Evolutionary conservation across 176 grass and related monocot species (phyloP), one percentile per base, ranked within the genome.

Genomic region (Carex cristatella): DNA sequence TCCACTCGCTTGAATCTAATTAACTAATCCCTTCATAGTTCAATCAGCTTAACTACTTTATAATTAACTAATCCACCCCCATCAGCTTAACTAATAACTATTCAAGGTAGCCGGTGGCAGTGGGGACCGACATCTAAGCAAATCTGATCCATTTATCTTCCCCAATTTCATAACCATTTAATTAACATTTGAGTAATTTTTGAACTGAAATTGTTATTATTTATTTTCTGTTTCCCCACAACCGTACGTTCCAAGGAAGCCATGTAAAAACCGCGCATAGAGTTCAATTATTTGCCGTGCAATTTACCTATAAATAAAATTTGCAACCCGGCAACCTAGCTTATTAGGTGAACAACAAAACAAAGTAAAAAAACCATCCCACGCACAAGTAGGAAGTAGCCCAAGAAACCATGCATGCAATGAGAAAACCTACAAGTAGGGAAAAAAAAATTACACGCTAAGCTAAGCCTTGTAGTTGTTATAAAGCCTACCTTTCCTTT

Each of bases 401-500:
- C 40, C 81, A 83, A 83, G 81, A 83, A 81, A 80, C 28, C 59
- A 66, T 80, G 56, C 59, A 66, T 80, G 56, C 53, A 80, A 40
- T 54, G 33, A 82, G 69, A 87, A 84, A 86, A 70, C 81, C 18
- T 65, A 48, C 87, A 85, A 84, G 59, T 77, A 62, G 19, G 19
- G 51, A 61, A 82, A 83, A 87, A 80, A 65, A 16, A 86, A 86
- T 49, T 11, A 64, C 35, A 61, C 72, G 67, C 65, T 81, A 84
- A 23, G 67, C 65, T 81, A 84, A 82, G 87, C 16, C 48, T 23
- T 23, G 23, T 23, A 23, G 23, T 81, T 61, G 62, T 44, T 31
- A 61, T 65, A 82, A 77, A 87, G 81, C 87, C 81, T 89, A 80
- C 61, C 84, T 89, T 69, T 79, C 60, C 84, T 89, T 69, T 79